Evolutionary conservation across 441 rosid species (phyloP).

Genomic region (Erysimum cheiri): DNA sequence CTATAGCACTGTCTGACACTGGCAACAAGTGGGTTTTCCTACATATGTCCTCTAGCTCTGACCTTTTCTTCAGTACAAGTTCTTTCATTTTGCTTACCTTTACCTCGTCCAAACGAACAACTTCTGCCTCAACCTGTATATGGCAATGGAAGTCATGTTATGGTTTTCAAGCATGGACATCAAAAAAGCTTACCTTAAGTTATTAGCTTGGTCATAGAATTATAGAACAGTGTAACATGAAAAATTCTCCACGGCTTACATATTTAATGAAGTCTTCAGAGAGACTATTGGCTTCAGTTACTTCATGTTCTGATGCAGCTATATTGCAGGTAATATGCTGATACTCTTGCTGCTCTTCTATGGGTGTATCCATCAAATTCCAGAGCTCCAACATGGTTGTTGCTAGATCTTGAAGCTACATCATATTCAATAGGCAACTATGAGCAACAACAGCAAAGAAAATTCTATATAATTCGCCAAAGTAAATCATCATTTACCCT

Average conservation of each 20-base stretch:
- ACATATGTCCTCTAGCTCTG: conserved; percentile 90
- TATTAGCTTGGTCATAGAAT: conserved; percentile 6
- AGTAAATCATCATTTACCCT: conserved; percentile 38
- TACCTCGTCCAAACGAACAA: conserved; percentile 80
- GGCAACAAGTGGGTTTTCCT: conserved; percentile 89
- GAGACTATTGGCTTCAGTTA: conserved; percentile 83
- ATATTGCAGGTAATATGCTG: conserved; percentile 88
- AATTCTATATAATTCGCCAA: neutral
- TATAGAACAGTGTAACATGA: conserved; percentile 22
- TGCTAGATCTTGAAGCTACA: conserved; percentile 97
- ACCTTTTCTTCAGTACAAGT: conserved; percentile 89
- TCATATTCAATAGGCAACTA: conserved; percentile 25
- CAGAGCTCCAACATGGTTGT: conserved; percentile 90
- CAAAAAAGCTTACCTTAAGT: neutral
- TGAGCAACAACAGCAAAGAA: conserved; percentile 20
- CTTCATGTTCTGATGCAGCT: conserved; percentile 95
- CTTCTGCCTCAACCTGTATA: conserved; percentile 89
- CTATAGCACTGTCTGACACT: conserved; percentile 65
- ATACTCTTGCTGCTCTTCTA: conserved; percentile 92
- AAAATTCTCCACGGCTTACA: conserved; percentile 54
- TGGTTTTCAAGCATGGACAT: conserved; percentile 2
- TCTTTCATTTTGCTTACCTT: conserved; percentile 98
- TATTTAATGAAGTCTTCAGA: conserved; percentile 77
- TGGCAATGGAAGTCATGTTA: conserved; percentile 31
- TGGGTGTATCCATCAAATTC: conserved; percentile 98